Percentiles rank a stretch among this genome's conserved stretches.
phyloP scores from a whole-genome alignment of 768 basidiomycete genomes.

The Xerocomellus amylosporus region DNA sequence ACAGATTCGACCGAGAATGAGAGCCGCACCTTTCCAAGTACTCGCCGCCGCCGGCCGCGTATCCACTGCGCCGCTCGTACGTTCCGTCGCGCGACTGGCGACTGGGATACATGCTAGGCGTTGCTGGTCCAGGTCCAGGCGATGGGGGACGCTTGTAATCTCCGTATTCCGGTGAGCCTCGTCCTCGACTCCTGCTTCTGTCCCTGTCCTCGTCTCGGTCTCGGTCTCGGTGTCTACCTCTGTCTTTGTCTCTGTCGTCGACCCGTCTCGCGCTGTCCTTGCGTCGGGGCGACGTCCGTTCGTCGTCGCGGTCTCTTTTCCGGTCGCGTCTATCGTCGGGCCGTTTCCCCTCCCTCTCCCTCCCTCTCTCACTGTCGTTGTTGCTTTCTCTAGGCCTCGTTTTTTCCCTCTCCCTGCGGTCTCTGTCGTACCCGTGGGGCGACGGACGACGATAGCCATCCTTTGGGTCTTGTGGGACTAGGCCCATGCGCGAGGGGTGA shows the following conservation, averaged over 20 bases:
- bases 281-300: conserved; percentile 4
- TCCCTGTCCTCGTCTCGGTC: conserved; percentile 24
- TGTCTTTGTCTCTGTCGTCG: conserved; percentile 18
- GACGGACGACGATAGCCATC: conserved; percentile 37
- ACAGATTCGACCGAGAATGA: neutral
- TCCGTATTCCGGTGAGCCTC: conserved; percentile 58
- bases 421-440: conserved; percentile 30
- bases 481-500: conserved; percentile 68
- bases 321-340: conserved; percentile 4
- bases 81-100: conserved; percentile 22
- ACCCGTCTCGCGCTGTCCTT: neutral
- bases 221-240: conserved; percentile 23
- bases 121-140: conserved; percentile 35
- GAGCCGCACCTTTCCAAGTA: conserved; percentile 64
- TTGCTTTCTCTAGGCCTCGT: conserved; percentile 27
- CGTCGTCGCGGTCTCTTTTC: neutral
- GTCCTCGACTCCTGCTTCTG: conserved; percentile 24
- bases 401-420: conserved; percentile 28
- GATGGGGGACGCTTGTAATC: conserved; percentile 52
- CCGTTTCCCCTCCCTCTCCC: neutral
- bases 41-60: conserved; percentile 39
- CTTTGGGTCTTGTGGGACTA: conserved; percentile 50
- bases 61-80: conserved; percentile 29
- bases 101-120: conserved; percentile 56
- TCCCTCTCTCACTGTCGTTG: conserved; percentile 4